A percentile compares a stretch with the other conserved stretches of the same genome.
phyloP scores from a whole-genome alignment of 331 rosid species.

The Stylosanthes scabra region DNA sequence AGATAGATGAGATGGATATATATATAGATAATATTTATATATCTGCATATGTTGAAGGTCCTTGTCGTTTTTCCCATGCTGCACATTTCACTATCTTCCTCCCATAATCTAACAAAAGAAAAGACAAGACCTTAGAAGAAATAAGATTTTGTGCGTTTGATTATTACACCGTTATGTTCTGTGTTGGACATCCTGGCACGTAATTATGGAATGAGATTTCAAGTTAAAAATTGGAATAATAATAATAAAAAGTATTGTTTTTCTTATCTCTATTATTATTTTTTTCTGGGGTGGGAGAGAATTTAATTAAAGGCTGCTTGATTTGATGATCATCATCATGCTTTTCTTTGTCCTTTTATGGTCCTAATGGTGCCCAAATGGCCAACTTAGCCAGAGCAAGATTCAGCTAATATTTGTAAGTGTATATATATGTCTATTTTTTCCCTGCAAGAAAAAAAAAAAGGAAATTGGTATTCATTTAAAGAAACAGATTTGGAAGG shows the following conservation, averaged over 20 bases:
- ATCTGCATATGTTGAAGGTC: background rate
- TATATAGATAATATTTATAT: background rate
- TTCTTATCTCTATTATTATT: slow-evolving; percentile 7
- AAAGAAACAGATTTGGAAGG: too few species aligned
- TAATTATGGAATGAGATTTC: slow-evolving; percentile 45
- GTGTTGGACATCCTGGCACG: slow-evolving; percentile 65
- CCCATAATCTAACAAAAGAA: slow-evolving; percentile 48
- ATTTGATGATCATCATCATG: slow-evolving; percentile 52
- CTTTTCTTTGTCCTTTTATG: slow-evolving; percentile 49
- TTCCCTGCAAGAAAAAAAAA: too few species aligned
- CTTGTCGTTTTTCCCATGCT: slow-evolving; percentile 30
- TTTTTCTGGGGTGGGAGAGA: slow-evolving; percentile 10
- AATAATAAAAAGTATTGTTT: background rate
- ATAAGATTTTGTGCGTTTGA: slow-evolving; percentile 58
- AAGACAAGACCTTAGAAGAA: slow-evolving; percentile 69
- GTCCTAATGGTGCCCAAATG: slow-evolving; percentile 42
- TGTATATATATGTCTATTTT: too few species aligned
- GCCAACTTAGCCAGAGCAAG: slow-evolving; percentile 44
- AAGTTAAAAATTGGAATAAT: slow-evolving; percentile 20
- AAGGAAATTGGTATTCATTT: too few species aligned
- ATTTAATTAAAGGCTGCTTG: slow-evolving; percentile 41
- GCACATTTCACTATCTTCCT: slow-evolving; percentile 32
- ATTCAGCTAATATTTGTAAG: slow-evolving; percentile 20
- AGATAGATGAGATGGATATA: slow-evolving; percentile 11
- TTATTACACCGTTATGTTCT: slow-evolving; percentile 45